Evolutionary conservation across 257 asterid genomes (phyloP).

Genomic region (Verbascum thapsus): DNA sequence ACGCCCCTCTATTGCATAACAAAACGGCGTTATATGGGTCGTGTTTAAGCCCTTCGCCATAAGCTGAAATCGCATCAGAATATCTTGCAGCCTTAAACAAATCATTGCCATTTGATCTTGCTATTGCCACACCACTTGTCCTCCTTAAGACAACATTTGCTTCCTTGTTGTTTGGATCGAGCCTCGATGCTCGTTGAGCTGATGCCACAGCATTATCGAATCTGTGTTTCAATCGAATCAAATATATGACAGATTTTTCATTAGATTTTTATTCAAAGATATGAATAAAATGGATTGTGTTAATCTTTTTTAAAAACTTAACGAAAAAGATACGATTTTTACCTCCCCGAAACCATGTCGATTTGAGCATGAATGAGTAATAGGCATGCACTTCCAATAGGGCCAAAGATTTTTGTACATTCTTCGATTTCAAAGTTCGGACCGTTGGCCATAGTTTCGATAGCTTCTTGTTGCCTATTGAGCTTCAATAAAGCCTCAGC

Average conservation of each 20-base stretch:
- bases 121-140: slow-evolving; percentile 53
- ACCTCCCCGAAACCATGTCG: slow-evolving; percentile 75
- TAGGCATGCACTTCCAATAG: slow-evolving; percentile 54
- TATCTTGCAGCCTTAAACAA: slow-evolving; percentile 53
- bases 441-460: slow-evolving; percentile 52
- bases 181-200: slow-evolving; percentile 59
- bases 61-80: slow-evolving; percentile 62
- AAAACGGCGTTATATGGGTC: slow-evolving; percentile 63
- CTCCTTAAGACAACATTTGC: slow-evolving; percentile 46
- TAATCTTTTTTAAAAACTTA: too few relatives aligned
- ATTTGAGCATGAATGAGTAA: slow-evolving; percentile 65
- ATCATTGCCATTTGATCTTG: slow-evolving; percentile 69
- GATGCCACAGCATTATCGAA: slow-evolving; percentile 64
- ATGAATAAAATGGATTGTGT: too few relatives aligned
- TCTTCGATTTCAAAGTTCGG: slow-evolving; percentile 67
- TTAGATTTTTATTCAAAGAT: too few relatives aligned
- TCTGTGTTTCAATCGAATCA: slow-evolving; percentile 31
- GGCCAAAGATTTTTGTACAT: slow-evolving; percentile 67
- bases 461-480: slow-evolving; percentile 71
- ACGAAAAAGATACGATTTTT: slow-evolving; percentile 17
- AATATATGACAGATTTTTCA: too few relatives aligned
- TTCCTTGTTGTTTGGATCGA: slow-evolving; percentile 66
- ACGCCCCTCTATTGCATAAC: slow-evolving; percentile 79
- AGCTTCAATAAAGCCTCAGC: slow-evolving; percentile 76
- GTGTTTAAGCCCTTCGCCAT: slow-evolving; percentile 69